Percentiles rank a stretch among this genome's conserved stretches.
Evolutionary conservation across 352 stramenopile genomes (phyloP).

Genomic region (Lagenidium giganteum): DNA sequence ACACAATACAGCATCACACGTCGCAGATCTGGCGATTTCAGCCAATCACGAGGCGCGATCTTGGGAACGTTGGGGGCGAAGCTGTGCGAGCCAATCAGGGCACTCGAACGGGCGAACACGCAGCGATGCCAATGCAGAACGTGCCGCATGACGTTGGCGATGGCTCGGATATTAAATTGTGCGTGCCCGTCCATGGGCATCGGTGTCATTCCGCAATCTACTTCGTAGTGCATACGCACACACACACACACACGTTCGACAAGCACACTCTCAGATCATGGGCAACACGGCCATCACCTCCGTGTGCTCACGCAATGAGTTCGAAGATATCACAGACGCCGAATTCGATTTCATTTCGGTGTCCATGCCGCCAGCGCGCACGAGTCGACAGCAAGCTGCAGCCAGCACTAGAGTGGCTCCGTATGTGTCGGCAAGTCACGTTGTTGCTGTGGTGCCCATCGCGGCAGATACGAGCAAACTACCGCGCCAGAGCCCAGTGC

Average conservation of each 20-base stretch:
- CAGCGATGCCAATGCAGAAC: too few relatives aligned
- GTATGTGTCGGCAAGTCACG: too few relatives aligned
- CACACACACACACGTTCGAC: too few relatives aligned
- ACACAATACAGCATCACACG: too few relatives aligned
- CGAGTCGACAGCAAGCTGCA: not conserved
- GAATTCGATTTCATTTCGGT: conserved; percentile 31
- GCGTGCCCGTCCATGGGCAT: too few relatives aligned
- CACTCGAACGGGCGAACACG: too few relatives aligned
- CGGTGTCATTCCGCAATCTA: conserved; percentile 27
- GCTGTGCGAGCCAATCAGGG: too few relatives aligned
- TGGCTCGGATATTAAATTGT: too few relatives aligned
- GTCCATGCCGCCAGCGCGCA: conserved; percentile 8
- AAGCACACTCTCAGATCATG: conserved; percentile 7
- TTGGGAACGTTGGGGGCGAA: too few relatives aligned
- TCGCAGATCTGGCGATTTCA: too few relatives aligned
- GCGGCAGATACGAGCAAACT: conserved; percentile 6
- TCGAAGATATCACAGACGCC: conserved; percentile 29
- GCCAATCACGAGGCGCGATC: too few relatives aligned
- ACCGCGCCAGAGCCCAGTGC: not conserved
- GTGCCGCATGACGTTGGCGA: too few relatives aligned
- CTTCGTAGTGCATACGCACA: not conserved
- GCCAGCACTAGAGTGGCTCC: conserved; percentile 18
- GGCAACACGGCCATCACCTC: conserved; percentile 25
- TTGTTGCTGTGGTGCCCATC: conserved; percentile 17
- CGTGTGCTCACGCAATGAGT: conserved; percentile 18